Evolutionary conservation across 108 stramenopile genomes (phyloP), one percentile per base, ranked within the genome.

Genomic region (Skeletonema costatum): DNA sequence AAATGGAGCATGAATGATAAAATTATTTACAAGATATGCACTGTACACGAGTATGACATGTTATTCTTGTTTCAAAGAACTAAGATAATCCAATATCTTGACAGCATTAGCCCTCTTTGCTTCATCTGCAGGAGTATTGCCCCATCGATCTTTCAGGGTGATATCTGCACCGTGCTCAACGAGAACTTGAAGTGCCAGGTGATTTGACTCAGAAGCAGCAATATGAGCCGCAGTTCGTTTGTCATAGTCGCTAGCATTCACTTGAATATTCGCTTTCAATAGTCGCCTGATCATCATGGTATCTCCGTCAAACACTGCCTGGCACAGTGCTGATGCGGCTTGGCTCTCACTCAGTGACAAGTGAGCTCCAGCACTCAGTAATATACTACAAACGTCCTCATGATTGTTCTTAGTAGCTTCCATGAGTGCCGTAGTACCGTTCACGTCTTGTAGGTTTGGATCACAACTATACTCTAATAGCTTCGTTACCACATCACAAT

Each of bases 281-380:
- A 89, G 64, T 12, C 86, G 81, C 9, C 70, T 51, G 42, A 89
- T 66, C 61, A 82, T 31, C 6, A 76, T 31, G 16, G 79, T 86
- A 77, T 89, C 85, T 30, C 88, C 88, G 60, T 87, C 82, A 74
- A 76, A 87, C 2, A 89, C 88, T 17, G 88, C 74, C 59, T 87
- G 86, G 33, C 85, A 85, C 14, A 89, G 51, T 14, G 74, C 63
- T 8, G 86, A 87, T 38, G 88, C 88, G 5, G 88, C 84, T 11
- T 64, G 33, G 71, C 66, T 70, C 32, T 87, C 86, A 10, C 48
- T 31, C 77, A 87, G 83, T 60, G 70, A 68, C 58, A 89, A 41
- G 38, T 83, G 46, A 29, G 78, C 88, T 10, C 78, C 84, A 36
- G 35, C 17, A 39, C 46, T 46, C 32, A 83, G 11, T 39, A 89